Base-by-base conservation (phyloP, 345 rosid species). In the Camelina hispida region DNA sequence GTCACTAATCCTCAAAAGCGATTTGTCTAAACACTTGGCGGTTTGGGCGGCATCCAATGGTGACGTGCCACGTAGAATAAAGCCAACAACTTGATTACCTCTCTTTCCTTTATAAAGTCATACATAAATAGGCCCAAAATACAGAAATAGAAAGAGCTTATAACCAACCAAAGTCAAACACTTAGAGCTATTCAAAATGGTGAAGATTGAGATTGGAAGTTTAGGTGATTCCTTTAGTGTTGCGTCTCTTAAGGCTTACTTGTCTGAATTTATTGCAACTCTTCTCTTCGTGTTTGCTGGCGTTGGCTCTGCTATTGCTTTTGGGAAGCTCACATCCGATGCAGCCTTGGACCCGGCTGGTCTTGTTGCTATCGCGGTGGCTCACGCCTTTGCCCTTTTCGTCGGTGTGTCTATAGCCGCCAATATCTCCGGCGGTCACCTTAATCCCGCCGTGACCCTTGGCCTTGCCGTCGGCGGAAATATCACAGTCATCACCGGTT, bases 281-380 rank as follows among this genome's bases (percentile, higher is more conserved):
- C 87, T 91, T 68, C 86, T 91, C 62, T 93, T 93, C 28, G 97
- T 93, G 17, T 93, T 93, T 18, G 96, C 96, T 12, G 97, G 94
- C 9, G 97, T 91, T 79, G 97, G 98, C 16, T 91, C 98, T 0
- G 98, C 94, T 22, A 78, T 93, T 57, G 94, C 97, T 28, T 93
- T 72, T 75, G 78, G 88, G 84, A 93, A 93, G 83, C 71, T 93
- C 13, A 91, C 98, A 2, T 25, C 89, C 5, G 89, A 84, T 75
- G 98, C 84, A 11, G 89, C 85, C 15, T 65, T 91, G 68, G 94
- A 91, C 79, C 93, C 92, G 9, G 69, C 93, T 7, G 97, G 96
- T 20, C 86, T 91, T 11, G 91, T 93, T 17, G 98, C 96, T 0
- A 72, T 93, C 18, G 98, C 96, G 0, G 86, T 91, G 68, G 96